phyloP scores from a whole-genome alignment of 176 grass and related monocot species.

The Stipa capillata region DNA sequence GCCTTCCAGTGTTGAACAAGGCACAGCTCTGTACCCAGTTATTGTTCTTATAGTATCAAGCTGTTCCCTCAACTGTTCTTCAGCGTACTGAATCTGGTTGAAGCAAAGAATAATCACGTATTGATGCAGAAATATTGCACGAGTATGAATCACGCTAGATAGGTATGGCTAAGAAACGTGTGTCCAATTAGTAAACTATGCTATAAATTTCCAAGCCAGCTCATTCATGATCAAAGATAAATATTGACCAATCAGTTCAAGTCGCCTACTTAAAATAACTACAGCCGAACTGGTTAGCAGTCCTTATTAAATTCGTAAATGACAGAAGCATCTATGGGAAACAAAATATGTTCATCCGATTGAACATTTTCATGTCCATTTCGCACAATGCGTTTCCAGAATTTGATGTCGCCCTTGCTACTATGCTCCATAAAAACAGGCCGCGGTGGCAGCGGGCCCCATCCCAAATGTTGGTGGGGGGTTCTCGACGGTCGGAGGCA shows the following conservation, averaged over 20 bases:
- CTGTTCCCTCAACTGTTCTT: constrained; percentile 31
- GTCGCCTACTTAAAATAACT: neutral
- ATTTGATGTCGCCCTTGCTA: too few species aligned
- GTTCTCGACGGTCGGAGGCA: too few species aligned
- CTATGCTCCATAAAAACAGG: too few species aligned
- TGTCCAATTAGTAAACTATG: neutral
- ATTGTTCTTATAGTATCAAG: constrained; percentile 23
- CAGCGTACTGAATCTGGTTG: constrained; percentile 14
- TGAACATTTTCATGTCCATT: too few species aligned
- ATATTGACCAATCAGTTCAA: neutral
- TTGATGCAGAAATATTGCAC: neutral
- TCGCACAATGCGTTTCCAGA: too few species aligned
- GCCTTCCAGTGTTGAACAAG: constrained; percentile 6
- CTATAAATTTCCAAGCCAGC: neutral
- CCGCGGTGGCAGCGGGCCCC: too few species aligned
- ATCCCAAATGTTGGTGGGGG: too few species aligned
- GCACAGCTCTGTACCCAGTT: neutral
- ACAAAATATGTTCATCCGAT: too few species aligned
- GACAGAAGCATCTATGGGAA: neutral
- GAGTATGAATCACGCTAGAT: neutral
- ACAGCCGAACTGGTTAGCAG: neutral
- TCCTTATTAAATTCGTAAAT: neutral
- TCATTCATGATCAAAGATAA: neutral
- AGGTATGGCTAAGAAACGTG: neutral
- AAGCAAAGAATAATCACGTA: neutral